These are phyloP conservation scores for Phylloporus gajari DNA, from an alignment of 1,284 basidiomycete species.

Conservation along the genomic window DNA sequence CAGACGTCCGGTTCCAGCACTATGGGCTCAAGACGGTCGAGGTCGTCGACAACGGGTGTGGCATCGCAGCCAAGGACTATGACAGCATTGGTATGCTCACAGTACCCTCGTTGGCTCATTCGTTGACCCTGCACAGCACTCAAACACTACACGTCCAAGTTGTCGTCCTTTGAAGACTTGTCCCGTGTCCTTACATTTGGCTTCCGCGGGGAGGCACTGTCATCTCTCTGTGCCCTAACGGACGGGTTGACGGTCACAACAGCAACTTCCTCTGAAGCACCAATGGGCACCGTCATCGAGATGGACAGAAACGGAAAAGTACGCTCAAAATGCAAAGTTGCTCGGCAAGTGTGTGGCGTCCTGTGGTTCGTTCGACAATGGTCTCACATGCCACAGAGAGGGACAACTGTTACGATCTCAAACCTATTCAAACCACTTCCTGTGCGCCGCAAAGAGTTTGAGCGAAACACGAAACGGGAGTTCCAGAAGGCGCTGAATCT, in stretches of 20 bases:
- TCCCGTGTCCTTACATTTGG: conserved; percentile 85
- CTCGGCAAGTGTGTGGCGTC: conserved; percentile 73
- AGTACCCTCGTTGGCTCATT: background rate
- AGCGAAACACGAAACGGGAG: conserved; percentile 90
- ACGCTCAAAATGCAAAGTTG: conserved; percentile 64
- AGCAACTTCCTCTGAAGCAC: conserved; percentile 74
- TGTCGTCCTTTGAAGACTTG: conserved; percentile 12
- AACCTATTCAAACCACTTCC: conserved; percentile 87
- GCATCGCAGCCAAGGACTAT: conserved; percentile 58
- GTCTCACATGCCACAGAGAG: conserved; percentile 62
- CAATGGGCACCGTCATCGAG: conserved; percentile 82
- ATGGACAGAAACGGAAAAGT: conserved; percentile 75
- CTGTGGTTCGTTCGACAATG: background rate
- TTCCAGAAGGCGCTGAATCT: conserved; percentile 87
- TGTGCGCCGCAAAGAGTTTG: conserved; percentile 92
- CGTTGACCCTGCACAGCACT: conserved; percentile 7
- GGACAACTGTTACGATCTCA: conserved; percentile 84
- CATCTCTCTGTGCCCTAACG: conserved; percentile 89
- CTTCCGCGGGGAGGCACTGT: conserved; percentile 95
- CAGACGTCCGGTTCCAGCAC: conserved; percentile 92
- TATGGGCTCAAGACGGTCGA: conserved; percentile 89
- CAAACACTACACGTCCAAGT: conserved; percentile 19
- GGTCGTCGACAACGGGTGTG: conserved; percentile 91
- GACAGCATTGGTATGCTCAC: conserved; percentile 74
- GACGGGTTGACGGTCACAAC: conserved; percentile 79